Evolutionary conservation across 352 stramenopile species (phyloP).

Genomic region (Globisporangium radiosum): DNA sequence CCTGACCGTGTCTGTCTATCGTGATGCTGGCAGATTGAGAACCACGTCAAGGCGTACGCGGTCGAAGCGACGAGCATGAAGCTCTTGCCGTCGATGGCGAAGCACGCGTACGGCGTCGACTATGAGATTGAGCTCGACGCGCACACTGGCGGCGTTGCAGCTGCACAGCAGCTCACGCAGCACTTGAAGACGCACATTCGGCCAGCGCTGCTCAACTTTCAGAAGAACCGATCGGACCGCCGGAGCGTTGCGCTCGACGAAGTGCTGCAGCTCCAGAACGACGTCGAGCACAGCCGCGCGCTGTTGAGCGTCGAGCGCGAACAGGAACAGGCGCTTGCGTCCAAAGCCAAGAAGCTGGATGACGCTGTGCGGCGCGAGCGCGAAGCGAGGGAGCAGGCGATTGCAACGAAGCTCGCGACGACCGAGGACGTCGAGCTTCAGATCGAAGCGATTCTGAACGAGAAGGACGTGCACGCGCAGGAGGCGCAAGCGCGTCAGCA

Average conservation of each 20-base stretch:
- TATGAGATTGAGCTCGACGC: conserved; percentile 68
- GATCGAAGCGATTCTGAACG: conserved; percentile 63
- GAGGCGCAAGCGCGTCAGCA: conserved; percentile 32
- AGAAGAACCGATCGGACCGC: conserved; percentile 55
- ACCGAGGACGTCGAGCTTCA: conserved; percentile 68
- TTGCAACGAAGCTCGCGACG: conserved; percentile 37
- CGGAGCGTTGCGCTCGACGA: conserved; percentile 52
- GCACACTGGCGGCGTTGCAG: conserved; percentile 47
- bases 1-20: background rate
- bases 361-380: conserved; percentile 50
- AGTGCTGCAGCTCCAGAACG: conserved; percentile 38
- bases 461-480: conserved; percentile 40
- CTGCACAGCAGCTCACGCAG: conserved; percentile 42
- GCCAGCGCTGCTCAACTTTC: conserved; percentile 42
- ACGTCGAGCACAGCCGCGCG: conserved; percentile 51
- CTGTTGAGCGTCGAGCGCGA: conserved; percentile 45
- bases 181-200: conserved; percentile 64
- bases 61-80: conserved; percentile 73
- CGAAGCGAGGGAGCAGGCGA: conserved; percentile 30
- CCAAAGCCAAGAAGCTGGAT: conserved; percentile 45
- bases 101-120: conserved; percentile 74
- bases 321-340: conserved; percentile 38
- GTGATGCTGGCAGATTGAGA: conserved; percentile 34
- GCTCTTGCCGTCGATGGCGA: conserved; percentile 77
- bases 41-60: conserved; percentile 77